Percentiles rank a stretch among this genome's conserved stretches.
Evolutionary conservation across 179 eudicot genomes (phyloP).

Genomic region (Sideroxylon spinosum): DNA sequence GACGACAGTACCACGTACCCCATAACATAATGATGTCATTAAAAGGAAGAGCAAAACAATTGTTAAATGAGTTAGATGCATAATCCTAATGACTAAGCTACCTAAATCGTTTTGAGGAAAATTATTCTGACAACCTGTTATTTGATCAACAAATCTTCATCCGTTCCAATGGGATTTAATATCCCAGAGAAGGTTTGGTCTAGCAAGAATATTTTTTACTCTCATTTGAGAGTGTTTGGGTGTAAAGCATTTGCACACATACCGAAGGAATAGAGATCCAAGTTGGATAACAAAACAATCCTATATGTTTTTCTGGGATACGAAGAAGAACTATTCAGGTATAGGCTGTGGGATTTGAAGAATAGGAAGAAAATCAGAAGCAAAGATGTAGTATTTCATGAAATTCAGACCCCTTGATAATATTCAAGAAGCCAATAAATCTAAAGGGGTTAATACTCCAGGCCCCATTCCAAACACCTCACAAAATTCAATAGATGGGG

Average conservation of each 20-base stretch:
- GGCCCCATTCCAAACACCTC: background rate
- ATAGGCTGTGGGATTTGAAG: background rate
- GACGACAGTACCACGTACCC: slow-evolving; percentile 1
- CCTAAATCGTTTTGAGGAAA: background rate
- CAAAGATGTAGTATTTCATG: background rate
- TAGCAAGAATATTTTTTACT: background rate
- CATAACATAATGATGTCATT: background rate
- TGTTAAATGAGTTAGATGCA: background rate
- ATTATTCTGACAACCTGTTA: background rate
- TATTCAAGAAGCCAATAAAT: background rate
- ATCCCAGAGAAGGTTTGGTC: background rate
- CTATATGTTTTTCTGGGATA: background rate
- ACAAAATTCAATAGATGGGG: background rate
- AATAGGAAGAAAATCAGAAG: background rate
- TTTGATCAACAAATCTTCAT: background rate
- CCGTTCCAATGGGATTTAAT: background rate
- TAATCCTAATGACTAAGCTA: background rate
- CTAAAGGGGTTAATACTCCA: background rate
- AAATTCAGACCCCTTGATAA: background rate
- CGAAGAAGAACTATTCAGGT: no score
- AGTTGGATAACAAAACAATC: slow-evolving; percentile 13
- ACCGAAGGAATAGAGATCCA: background rate
- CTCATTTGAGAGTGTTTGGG: slow-evolving; percentile 13
- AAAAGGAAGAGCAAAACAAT: no score
- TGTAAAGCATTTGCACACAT: slow-evolving; percentile 7